Evolutionary conservation across 1,284 basidiomycete species (phyloP).

Genomic region (Boletus austroedulis): DNA sequence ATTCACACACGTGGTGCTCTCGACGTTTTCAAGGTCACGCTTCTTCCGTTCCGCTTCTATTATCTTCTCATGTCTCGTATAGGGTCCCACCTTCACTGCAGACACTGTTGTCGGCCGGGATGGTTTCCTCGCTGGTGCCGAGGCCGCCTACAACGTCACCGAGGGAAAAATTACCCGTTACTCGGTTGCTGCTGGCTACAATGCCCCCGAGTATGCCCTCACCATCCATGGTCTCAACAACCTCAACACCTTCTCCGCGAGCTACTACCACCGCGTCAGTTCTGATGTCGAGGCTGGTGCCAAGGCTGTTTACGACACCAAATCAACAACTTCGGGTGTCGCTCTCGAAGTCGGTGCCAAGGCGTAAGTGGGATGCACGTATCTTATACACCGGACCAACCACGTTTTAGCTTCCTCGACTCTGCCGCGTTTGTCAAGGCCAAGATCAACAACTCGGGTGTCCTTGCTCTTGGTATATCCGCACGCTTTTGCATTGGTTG

Average conservation of each 20-base stretch:
- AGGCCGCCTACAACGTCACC: slow-evolving; percentile 95
- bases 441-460: slow-evolving; percentile 97
- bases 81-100: slow-evolving; percentile 97
- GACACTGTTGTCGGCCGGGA: slow-evolving; percentile 95
- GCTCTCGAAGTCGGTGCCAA: slow-evolving; percentile 96
- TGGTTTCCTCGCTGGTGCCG: slow-evolving; percentile 95
- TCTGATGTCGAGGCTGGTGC: slow-evolving; percentile 96
- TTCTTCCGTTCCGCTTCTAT: neutral
- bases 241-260: slow-evolving; percentile 90
- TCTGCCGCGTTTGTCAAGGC: slow-evolving; percentile 92
- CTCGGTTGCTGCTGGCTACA: slow-evolving; percentile 90
- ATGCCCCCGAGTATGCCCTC: slow-evolving; percentile 95
- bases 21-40: slow-evolving; percentile 89
- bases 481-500: neutral
- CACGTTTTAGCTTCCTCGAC: slow-evolving; percentile 72
- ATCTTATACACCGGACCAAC: neutral
- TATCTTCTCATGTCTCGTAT: slow-evolving; percentile 8
- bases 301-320: slow-evolving; percentile 96
- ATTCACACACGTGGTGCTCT: slow-evolving; percentile 90
- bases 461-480: slow-evolving; percentile 72
- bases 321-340: slow-evolving; percentile 85
- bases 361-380: slow-evolving; percentile 54
- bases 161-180: slow-evolving; percentile 92
- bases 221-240: slow-evolving; percentile 95
- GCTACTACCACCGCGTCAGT: slow-evolving; percentile 98